Base-by-base conservation (phyloP, 2,329 filamentous ascomycete genomes). In the Aureobasidium sp. region DNA sequence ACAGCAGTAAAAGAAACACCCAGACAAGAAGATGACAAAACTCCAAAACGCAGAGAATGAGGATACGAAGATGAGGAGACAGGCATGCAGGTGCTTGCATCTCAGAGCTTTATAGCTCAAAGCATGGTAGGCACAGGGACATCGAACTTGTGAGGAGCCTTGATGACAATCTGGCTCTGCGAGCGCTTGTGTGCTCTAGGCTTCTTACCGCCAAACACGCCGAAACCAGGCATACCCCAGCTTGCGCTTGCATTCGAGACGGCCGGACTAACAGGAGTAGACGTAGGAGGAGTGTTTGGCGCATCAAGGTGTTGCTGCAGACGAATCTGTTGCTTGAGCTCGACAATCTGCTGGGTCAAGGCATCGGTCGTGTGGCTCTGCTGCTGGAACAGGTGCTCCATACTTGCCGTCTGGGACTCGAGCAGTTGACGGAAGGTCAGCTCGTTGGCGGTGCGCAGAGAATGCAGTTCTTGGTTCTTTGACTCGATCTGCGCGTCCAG, bases 391-490 rank as follows among this genome's bases (percentile, higher is more conserved):
- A 58, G 42, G 15, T 47, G 20, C 27, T 58, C 42, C 55, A 58
- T 58, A 42, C 41, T 47, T 1, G 55, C 42, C 5, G 41, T 58
- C 29, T 58, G 55, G 7, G 55, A 47, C 31, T 58, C 55, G 29
- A 58, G 55, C 41, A 58, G 17, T 48, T 58, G 55, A 22, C 55
- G 41, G 42, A 58, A 58, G 29, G 42, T 47, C 41, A 58, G 20
- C 42, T 58, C 55, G 31, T 58, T 58, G 37, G 55, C 42, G 8
- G 55, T 58, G 55, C 55, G 55, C 31, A 58, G 42, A 7, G 55
- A 58, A 14, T 58, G 55, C 42, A 58, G 41, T 34, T 58, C 55
- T 15, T 58, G 55, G 42, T 58, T 58, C 31, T 58, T 58, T 12
- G 41, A 48, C 15, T 58, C 55, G 29, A 58, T 58, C 42, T 58